Conservation (phyloP, 75 land plant genomes). For the Ceratopteris richardii region DNA sequence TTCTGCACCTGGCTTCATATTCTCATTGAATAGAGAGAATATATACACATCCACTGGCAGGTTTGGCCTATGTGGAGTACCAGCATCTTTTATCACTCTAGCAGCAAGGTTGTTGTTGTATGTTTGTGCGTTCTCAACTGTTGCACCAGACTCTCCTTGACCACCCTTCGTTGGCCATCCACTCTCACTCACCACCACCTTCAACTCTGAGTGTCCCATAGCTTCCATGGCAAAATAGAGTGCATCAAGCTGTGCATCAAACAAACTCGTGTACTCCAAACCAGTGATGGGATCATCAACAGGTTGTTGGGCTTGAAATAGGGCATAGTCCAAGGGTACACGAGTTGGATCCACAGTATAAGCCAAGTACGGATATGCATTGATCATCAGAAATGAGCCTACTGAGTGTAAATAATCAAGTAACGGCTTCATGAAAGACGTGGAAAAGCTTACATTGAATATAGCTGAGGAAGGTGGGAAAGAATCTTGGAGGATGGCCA, state of each 20-base stretch:
- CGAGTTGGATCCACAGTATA: constrained; percentile 9
- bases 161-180: constrained; percentile 67
- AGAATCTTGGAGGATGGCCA: constrained; percentile 17
- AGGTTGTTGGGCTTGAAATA: constrained; percentile 10
- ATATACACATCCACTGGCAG: constrained; percentile 28
- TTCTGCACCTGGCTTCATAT: constrained; percentile 25
- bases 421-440: constrained; percentile 18
- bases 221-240: constrained; percentile 39
- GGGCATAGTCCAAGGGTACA: constrained; percentile 21
- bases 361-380: constrained; percentile 33
- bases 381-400: constrained; percentile 17
- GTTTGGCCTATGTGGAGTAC: constrained; percentile 39
- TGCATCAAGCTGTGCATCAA: constrained; percentile 54
- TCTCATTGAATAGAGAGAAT: constrained; percentile 48
- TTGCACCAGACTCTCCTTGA: constrained; percentile 12
- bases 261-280: constrained; percentile 35
- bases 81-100: constrained; percentile 21
- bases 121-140: constrained; percentile 22
- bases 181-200: constrained; percentile 51
- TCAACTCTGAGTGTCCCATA: constrained; percentile 21
- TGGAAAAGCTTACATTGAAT: constrained; percentile 11
- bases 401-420: constrained; percentile 7
- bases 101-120: constrained; percentile 38
- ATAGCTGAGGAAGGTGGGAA: constrained; percentile 35
- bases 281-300: constrained; percentile 18